Conservation (phyloP, 108 stramenopile genomes). For the Fragilariopsis cylindrus region DNA sequence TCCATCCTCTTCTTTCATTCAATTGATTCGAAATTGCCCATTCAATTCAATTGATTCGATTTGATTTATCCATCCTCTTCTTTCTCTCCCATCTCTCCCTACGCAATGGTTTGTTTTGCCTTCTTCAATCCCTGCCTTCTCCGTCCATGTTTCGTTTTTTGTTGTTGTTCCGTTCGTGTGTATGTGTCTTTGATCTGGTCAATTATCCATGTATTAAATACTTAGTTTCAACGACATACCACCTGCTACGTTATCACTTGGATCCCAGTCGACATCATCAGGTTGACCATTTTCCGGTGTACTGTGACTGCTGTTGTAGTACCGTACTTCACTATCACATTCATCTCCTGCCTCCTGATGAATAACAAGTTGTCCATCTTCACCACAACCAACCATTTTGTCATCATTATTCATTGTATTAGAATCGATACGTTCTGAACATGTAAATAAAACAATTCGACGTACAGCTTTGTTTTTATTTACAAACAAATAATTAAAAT, state of each 20-base stretch:
- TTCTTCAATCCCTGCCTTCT: too few relatives aligned
- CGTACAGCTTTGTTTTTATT: conserved; percentile 72
- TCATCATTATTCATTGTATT: conserved; percentile 10
- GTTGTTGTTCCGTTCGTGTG: too few relatives aligned
- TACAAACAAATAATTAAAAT: conserved; percentile 94
- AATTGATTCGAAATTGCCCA: too few relatives aligned
- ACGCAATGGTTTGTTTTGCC: too few relatives aligned
- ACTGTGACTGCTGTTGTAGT: not conserved
- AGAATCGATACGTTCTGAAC: conserved; percentile 71
- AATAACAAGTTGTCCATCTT: too few relatives aligned
- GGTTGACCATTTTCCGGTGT: conserved; percentile 12
- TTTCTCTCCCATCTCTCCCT: not conserved
- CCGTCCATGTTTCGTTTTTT: too few relatives aligned
- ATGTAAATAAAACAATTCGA: conserved; percentile 88
- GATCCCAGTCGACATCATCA: conserved; percentile 59
- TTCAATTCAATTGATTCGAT: not conserved
- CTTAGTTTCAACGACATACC: conserved; percentile 31
- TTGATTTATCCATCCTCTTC: not conserved
- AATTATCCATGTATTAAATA: not conserved
- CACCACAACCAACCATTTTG: not conserved
- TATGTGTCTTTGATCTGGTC: too few relatives aligned
- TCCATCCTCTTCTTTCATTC: not conserved
- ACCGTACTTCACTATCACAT: conserved; percentile 30
- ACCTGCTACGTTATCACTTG: conserved; percentile 39
- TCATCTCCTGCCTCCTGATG: conserved; percentile 18